A percentile compares a stretch with the other conserved stretches of the same genome.
phyloP scores from a whole-genome alignment of 2,329 filamentous ascomycete genomes.

The Aspergillus fumigatiaffinis region DNA sequence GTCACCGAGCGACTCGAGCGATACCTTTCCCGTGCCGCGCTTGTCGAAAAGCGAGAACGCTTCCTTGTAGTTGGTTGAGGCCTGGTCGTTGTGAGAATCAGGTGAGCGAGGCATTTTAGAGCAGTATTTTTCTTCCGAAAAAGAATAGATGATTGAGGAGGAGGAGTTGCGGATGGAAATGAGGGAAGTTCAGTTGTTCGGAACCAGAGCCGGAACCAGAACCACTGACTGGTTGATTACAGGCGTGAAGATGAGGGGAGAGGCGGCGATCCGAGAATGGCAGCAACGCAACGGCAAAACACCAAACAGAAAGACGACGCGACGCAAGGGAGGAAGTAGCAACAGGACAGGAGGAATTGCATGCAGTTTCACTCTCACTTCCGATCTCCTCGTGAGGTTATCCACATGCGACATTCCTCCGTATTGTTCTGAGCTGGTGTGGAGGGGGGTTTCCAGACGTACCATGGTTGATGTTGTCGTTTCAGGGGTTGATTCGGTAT shows the following conservation, averaged over 20 bases:
- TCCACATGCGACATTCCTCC: not conserved
- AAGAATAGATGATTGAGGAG: no score
- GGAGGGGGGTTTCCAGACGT: not conserved
- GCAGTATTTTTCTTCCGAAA: no score
- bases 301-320: not conserved
- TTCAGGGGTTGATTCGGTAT: not conserved
- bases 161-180: not conserved
- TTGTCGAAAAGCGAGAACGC: conserved; percentile 99
- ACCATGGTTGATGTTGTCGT: conserved; percentile 1
- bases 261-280: not conserved
- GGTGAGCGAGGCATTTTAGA: conserved; percentile 26
- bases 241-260: not conserved
- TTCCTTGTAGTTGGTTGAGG: conserved; percentile 99
- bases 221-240: not conserved
- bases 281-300: not conserved
- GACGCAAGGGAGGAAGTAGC: conserved; percentile 12
- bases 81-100: conserved; percentile 44
- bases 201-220: not conserved
- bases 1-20: conserved; percentile 82
- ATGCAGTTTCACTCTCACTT: not conserved
- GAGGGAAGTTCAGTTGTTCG: not conserved
- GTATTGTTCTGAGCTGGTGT: not conserved
- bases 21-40: conserved; percentile 90
- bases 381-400: not conserved
- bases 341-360: not conserved